phyloP scores from a whole-genome alignment of 2,329 filamentous ascomycete species.

The Diplodia scrobiculata region DNA sequence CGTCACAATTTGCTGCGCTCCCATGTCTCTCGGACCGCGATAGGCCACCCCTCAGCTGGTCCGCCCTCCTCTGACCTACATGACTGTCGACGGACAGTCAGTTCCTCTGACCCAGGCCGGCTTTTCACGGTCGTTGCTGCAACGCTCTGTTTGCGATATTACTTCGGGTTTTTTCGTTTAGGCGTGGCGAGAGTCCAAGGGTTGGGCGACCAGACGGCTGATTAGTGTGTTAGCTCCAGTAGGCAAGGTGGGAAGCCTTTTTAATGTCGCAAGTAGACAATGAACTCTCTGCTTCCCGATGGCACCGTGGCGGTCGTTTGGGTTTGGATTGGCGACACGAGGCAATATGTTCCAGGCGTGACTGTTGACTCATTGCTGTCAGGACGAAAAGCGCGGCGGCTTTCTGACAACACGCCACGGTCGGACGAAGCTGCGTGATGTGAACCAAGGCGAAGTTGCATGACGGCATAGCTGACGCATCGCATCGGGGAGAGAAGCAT shows the following conservation, averaged over 20 bases:
- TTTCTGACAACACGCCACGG: constrained; percentile 6
- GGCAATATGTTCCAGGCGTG: background rate
- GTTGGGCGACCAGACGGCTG: constrained; percentile 21
- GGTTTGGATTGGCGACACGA: background rate
- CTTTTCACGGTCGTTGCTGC: constrained; percentile 20
- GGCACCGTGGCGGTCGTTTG: background rate
- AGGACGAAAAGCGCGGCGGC: background rate
- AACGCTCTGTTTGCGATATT: constrained; percentile 24
- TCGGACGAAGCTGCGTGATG: constrained; percentile 16
- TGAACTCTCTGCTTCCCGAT: constrained; percentile 14
- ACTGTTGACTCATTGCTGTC: background rate
- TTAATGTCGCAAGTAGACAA: constrained; percentile 16
- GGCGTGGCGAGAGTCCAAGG: constrained; percentile 16
- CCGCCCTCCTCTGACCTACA: constrained; percentile 14
- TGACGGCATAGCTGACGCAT: constrained; percentile 10
- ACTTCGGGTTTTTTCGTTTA: constrained; percentile 19
- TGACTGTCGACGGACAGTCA: constrained; percentile 15
- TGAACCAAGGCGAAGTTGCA: constrained; percentile 1
- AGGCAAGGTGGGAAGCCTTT: constrained; percentile 17
- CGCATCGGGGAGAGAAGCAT: background rate
- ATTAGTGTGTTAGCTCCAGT: constrained; percentile 14
- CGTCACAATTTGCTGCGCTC: constrained; percentile 9
- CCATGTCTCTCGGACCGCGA: constrained; percentile 7
- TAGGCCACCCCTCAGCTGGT: constrained; percentile 12
- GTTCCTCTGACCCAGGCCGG: constrained; percentile 23